A percentile compares a stretch with the other conserved stretches of the same genome.
phyloP scores from a whole-genome alignment of 148 eudicot species.

The Polygonum maritimum region DNA sequence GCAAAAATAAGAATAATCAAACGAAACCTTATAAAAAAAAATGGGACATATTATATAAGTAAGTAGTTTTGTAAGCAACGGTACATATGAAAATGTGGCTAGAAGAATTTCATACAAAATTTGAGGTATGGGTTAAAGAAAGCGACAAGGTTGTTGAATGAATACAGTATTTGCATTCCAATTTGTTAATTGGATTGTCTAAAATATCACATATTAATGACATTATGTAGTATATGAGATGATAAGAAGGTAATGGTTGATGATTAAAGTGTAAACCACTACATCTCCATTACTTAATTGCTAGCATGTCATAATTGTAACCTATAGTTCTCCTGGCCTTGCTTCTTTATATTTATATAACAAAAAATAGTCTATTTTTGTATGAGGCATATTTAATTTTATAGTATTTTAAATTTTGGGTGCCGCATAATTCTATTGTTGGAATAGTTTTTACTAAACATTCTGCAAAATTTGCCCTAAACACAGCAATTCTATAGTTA shows the following conservation, averaged over 20 bases:
- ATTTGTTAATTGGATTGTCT: not conserved
- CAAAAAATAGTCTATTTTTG: not conserved
- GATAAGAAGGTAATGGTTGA: constrained; percentile 3
- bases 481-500: too few species aligned
- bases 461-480: not conserved
- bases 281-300: not conserved
- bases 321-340: not conserved
- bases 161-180: not conserved
- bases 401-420: not conserved
- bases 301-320: constrained; percentile 9
- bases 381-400: not conserved
- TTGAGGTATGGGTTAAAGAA: not conserved
- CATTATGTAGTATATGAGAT: constrained; percentile 1
- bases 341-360: not conserved
- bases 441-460: not conserved
- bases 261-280: constrained; percentile 10
- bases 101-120: not conserved
- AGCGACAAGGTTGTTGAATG: not conserved
- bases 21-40: not conserved
- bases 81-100: not conserved
- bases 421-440: not conserved
- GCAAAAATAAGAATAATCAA: not conserved
- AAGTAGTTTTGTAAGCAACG: not conserved
- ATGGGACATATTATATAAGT: not conserved
- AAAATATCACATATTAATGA: not conserved